A percentile compares a stretch with the other conserved stretches of the same genome.
Conservation (phyloP, 768 basidiomycete genomes). For the Psilocybe subaeruginosa region DNA sequence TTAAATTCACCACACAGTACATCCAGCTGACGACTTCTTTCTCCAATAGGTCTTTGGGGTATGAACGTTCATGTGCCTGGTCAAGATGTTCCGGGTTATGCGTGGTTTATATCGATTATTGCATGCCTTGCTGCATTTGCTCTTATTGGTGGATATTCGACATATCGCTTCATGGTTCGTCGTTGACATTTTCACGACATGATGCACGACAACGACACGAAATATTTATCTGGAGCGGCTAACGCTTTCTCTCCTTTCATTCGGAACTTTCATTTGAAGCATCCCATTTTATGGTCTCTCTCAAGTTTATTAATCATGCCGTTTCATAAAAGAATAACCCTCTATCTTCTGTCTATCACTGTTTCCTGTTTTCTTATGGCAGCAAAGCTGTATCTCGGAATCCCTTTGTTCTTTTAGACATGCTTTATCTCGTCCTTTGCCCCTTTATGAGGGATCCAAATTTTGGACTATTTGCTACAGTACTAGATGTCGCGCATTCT, state of each 20-base stretch:
- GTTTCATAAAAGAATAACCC: no score
- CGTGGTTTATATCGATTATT: slow-evolving; percentile 91
- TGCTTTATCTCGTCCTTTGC: neutral
- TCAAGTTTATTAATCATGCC: no score
- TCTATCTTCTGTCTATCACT: no score
- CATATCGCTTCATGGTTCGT: slow-evolving; percentile 75
- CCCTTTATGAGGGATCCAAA: neutral
- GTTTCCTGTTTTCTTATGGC: no score
- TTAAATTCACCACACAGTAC: neutral
- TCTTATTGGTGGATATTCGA: slow-evolving; percentile 75
- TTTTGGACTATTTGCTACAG: neutral
- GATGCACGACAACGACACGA: slow-evolving; percentile 1
- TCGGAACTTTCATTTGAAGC: no score
- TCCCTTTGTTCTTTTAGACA: neutral
- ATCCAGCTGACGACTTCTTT: neutral
- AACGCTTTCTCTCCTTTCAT: no score
- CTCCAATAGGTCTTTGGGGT: slow-evolving; percentile 79
- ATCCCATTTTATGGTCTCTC: neutral
- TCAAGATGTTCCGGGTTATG: slow-evolving; percentile 60
- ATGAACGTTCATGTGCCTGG: slow-evolving; percentile 99
- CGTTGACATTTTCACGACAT: neutral
- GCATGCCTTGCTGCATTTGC: slow-evolving; percentile 82
- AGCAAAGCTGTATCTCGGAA: neutral
- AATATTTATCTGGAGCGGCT: neutral
- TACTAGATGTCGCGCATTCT: neutral